Evolutionary conservation across 495 filamentous ascomycete species (phyloP).

Genomic region (Staphylotrichum longicolle): DNA sequence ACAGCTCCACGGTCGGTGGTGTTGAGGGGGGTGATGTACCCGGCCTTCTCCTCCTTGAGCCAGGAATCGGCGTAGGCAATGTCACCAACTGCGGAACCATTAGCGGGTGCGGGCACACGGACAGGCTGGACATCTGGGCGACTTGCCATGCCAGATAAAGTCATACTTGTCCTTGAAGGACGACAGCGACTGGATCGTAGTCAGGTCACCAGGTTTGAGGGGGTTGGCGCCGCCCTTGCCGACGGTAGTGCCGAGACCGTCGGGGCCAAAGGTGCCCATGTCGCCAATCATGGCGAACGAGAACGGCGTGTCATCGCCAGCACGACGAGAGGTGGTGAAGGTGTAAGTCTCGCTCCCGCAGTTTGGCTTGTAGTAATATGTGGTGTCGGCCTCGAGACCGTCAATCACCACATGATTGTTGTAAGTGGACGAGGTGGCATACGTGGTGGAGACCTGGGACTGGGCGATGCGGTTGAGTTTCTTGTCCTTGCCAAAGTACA

Average conservation of each 20-base stretch:
- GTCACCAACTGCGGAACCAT: constrained; percentile 36
- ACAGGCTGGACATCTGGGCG: too few relatives aligned
- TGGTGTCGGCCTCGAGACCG: constrained; percentile 46
- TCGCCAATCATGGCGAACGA: constrained; percentile 52
- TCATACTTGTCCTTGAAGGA: constrained; percentile 28
- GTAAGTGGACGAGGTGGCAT: constrained; percentile 51
- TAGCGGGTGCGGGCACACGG: background rate
- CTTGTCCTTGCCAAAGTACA: constrained; percentile 40
- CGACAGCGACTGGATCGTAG: constrained; percentile 39
- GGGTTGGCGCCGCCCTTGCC: constrained; percentile 25
- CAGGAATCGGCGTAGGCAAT: constrained; percentile 56
- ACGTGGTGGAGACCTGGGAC: constrained; percentile 46
- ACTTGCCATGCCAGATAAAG: constrained; percentile 29
- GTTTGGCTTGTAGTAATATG: constrained; percentile 48
- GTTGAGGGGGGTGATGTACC: constrained; percentile 24
- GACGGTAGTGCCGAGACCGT: constrained; percentile 32
- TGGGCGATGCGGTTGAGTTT: constrained; percentile 28
- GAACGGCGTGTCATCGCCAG: constrained; percentile 49
- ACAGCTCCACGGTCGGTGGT: constrained; percentile 34
- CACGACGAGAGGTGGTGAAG: constrained; percentile 29
- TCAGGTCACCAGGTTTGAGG: constrained; percentile 35
- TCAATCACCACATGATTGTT: constrained; percentile 49
- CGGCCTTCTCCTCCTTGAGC: constrained; percentile 43
- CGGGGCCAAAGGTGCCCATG: constrained; percentile 45
- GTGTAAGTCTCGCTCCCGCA: constrained; percentile 15